Evolutionary conservation across 371 early-diverging fungal species (phyloP), one percentile per base, ranked within the genome.

Genomic region (Lichtheimia ramosa): DNA sequence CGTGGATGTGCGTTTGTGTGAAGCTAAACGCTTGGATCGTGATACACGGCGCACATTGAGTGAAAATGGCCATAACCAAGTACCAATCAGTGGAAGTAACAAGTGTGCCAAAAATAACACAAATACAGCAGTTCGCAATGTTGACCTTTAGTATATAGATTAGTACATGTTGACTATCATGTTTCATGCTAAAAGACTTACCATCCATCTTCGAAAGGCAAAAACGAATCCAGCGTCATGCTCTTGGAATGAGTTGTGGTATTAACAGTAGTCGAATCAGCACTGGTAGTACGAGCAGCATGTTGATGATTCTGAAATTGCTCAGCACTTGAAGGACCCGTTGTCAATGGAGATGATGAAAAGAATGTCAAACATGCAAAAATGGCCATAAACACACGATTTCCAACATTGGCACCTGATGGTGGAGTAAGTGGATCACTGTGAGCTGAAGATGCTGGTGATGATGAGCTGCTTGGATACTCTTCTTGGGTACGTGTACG

Each of bases 281-380:
- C 51, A 21, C 66, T 67, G 2, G 74, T 60, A 8, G 81, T 68
- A 48, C 72, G 65, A 16, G 75, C 72, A 23, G 51, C 49, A 64
- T 75, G 79, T 7, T 73, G 78, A 43, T 78, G 78, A 10, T 68
- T 66, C 41, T 65, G 67, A 56, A 63, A 70, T 43, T 79, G 69
- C 40, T 64, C 72, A 20, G 63, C 49, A 24, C 56, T 64, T 24
- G 62, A 64, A 13, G 79, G 53, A 7, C 72, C 69, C 13, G 76
- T 61, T 8, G 72, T 75, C 14, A 80, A 61, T n/a, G 80, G 80
- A 1, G 76, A 74, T 0, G 80, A 68, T 4, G 81, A 75, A 51
- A 77, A 81, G 54, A 75, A 65, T 15, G 75, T 66, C 51, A 77
- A 61, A 43, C 63, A 62, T 72, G 73, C 75, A 53, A 77, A 76